phyloP scores from a whole-genome alignment of 805 yeast genomes.

The Pichia manshurica region DNA sequence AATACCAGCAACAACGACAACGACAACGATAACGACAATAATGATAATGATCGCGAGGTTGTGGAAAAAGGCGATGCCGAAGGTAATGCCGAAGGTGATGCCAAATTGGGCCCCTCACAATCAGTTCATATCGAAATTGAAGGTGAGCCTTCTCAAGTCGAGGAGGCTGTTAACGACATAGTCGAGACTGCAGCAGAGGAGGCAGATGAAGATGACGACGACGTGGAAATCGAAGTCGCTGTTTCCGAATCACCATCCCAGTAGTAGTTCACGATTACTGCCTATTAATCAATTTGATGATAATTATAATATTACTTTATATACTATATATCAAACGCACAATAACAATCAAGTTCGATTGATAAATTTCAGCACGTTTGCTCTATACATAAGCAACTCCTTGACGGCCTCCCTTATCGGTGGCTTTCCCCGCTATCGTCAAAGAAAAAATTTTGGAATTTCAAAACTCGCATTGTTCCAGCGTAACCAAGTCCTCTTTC shows the following conservation, averaged over 20 bases:
- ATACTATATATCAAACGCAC: no score
- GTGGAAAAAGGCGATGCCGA: not conserved
- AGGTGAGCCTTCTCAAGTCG: not conserved
- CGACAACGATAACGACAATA: not conserved
- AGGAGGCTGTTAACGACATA: not conserved
- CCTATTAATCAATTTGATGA: no score
- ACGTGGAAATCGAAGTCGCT: slow-evolving; percentile 13
- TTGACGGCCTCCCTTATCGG: no score
- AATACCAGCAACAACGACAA: no score
- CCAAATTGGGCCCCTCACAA: not conserved
- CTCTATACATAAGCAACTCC: no score
- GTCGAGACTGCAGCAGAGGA: slow-evolving; percentile 4
- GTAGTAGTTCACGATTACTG: no score
- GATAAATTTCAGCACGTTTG: no score
- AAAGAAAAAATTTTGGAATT: no score
- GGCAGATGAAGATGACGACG: slow-evolving; percentile 8
- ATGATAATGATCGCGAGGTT: not conserved
- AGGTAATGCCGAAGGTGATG: slow-evolving; percentile 10
- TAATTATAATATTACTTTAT: not conserved
- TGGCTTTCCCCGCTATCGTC: no score
- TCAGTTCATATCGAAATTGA: slow-evolving; percentile 6
- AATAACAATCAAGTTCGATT: no score
- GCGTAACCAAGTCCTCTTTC: no score
- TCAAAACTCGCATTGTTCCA: no score
- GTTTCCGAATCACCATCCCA: slow-evolving; percentile 1